Conservation (phyloP, 2,329 filamentous ascomycete genomes). For the Lasiodiplodia citricola region DNA sequence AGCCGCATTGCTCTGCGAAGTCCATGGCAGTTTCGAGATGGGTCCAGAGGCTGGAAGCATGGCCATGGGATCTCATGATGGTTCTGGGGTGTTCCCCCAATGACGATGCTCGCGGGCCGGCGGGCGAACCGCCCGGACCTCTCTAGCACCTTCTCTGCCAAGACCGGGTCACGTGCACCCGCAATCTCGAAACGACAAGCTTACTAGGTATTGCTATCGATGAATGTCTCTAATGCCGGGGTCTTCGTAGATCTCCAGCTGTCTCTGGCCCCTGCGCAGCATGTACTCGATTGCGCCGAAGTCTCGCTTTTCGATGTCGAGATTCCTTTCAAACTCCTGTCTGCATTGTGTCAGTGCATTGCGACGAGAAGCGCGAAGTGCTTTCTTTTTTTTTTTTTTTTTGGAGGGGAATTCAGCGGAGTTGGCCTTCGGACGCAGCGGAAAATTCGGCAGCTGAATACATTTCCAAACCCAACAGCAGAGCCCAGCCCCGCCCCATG, state of each 20-base stretch:
- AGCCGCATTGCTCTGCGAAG: background rate
- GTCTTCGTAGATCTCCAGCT: constrained; percentile 81
- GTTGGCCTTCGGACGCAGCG: background rate
- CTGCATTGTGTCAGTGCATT: constrained; percentile 49
- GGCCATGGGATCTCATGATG: constrained; percentile 11
- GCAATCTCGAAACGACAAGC: background rate
- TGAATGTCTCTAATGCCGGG: constrained; percentile 78
- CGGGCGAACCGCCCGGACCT: background rate
- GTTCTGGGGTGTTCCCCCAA: constrained; percentile 16
- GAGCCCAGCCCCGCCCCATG: too few species aligned
- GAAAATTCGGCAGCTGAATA: too few species aligned
- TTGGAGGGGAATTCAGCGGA: background rate
- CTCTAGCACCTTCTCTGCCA: constrained; percentile 20
- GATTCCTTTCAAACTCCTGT: constrained; percentile 75
- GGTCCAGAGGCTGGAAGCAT: constrained; percentile 6
- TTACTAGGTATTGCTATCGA: constrained; percentile 15
- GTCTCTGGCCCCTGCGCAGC: constrained; percentile 77
- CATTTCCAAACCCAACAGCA: too few species aligned
- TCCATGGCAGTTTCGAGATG: constrained; percentile 17
- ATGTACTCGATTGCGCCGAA: constrained; percentile 86
- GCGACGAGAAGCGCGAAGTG: background rate
- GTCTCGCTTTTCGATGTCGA: constrained; percentile 77
- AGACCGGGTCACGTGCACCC: constrained; percentile 17
- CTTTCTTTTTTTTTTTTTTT: too few species aligned
- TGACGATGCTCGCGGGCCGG: background rate